phyloP scores from a whole-genome alignment of 148 eudicot genomes.

The Salicornia ramosissima region DNA sequence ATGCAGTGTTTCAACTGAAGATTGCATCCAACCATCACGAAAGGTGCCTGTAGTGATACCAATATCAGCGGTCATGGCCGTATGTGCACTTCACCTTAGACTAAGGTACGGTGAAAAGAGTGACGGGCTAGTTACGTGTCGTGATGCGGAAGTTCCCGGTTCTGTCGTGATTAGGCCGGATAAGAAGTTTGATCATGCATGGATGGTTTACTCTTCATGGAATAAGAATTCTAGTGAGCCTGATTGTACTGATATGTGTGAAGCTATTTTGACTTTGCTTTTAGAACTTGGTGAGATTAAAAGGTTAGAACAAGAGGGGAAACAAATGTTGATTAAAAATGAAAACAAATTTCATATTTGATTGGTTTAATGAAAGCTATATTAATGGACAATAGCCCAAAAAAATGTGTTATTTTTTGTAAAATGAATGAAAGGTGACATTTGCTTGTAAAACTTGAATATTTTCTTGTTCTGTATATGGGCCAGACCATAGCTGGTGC shows the following conservation, averaged over 20 bases:
- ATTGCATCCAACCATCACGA: constrained; percentile 26
- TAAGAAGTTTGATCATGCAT: constrained; percentile 74
- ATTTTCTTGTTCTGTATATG: too few species aligned
- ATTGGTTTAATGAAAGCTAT: not conserved
- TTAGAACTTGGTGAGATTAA: constrained; percentile 53
- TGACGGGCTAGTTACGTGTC: constrained; percentile 83
- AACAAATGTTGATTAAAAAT: not conserved
- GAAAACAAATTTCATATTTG: not conserved
- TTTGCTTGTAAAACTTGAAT: too few species aligned
- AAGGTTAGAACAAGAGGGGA: not conserved
- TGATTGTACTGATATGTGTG: constrained; percentile 79
- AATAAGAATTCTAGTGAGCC: constrained; percentile 49
- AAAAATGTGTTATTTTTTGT: too few species aligned
- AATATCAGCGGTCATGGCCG: constrained; percentile 76
- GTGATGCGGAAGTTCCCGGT: constrained; percentile 96
- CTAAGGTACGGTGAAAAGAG: constrained; percentile 86
- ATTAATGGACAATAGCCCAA: too few species aligned
- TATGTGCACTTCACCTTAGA: constrained; percentile 69
- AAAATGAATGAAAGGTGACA: too few species aligned
- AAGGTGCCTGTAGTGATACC: constrained; percentile 72
- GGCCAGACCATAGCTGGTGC: too few species aligned
- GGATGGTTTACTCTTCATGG: constrained; percentile 96
- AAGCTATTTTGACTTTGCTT: constrained; percentile 75
- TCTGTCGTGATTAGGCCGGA: constrained; percentile 75
- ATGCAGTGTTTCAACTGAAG: constrained; percentile 19